Evolutionary conservation across 805 yeast species (phyloP).

Genomic region (Candida maris): DNA sequence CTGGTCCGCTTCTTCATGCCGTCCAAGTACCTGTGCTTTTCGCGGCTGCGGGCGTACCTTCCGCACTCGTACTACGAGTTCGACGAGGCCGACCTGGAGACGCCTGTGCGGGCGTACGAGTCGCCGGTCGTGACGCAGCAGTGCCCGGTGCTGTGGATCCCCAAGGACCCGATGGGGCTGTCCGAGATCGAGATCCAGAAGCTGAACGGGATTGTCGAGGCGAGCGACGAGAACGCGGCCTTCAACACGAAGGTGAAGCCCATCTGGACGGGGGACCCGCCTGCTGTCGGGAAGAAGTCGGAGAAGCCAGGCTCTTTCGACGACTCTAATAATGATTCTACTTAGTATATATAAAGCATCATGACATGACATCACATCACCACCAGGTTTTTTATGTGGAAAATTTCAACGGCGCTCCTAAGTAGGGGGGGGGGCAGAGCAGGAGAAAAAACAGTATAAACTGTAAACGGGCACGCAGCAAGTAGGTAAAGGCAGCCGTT

Average conservation of each 20-base stretch:
- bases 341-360: too few species aligned
- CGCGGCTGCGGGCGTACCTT: constrained; percentile 44
- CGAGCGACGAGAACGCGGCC: constrained; percentile 65
- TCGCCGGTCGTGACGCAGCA: constrained; percentile 68
- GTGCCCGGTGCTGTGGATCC: constrained; percentile 86
- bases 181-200: constrained; percentile 57
- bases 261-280: constrained; percentile 51
- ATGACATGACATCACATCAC: too few species aligned
- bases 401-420: too few species aligned
- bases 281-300: constrained; percentile 22
- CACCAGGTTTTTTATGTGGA: too few species aligned
- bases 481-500: too few species aligned
- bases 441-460: too few species aligned
- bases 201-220: constrained; percentile 52
- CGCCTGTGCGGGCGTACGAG: constrained; percentile 65
- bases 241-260: constrained; percentile 50
- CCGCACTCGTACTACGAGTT: constrained; percentile 59
- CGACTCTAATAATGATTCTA: constrained; percentile 1
- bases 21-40: constrained; percentile 46
- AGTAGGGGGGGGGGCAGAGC: too few species aligned
- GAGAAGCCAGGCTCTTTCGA: background rate
- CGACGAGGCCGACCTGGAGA: constrained; percentile 39
- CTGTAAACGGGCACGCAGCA: too few species aligned
- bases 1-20: constrained; percentile 51
- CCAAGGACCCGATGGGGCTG: constrained; percentile 84